Base-by-base conservation (phyloP, 352 stramenopile genomes). In the Pythium biforme region DNA sequence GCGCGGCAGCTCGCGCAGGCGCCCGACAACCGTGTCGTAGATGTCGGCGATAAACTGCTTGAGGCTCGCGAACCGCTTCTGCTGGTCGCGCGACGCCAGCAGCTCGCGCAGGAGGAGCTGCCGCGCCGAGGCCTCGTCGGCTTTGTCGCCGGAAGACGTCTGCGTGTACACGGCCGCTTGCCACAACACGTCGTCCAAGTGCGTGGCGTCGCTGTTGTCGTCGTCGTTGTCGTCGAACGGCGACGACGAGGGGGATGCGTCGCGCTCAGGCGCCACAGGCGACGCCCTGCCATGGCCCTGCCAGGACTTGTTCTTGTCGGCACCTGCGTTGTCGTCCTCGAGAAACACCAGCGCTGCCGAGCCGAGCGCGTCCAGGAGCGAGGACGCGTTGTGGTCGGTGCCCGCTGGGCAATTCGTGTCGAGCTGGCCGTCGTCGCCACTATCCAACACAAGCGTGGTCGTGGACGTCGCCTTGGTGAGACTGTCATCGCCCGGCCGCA, bases 11-110 rank as follows among this genome's bases (percentile, higher is more conserved):
- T 85, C 76, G n/a, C 69, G 64, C 27, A 89, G 39, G 2, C 72
- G 77, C 0, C 79, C 78, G 1, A 89, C 68, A 17, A 91, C 69
- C 1, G 74, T 84, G 51, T 88, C 82, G 67, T 91, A 91, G 2
- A 87, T 77, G 51, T 88, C 77, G 15, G 64, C 70, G 33, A 89
- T 91, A 43, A 89, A 85, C 50, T 89, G 82, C 59, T 89, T 91
- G 23, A 89, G 60, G 47, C 64, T 52, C 0, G 76, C 73, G 19
- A 84, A 41, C 6, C 70, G 53, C 62, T 85, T 88, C 20, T 69
- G 69, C n/a, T 77, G 73, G 10, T 91, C 79, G 29, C 69, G 70
- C 7, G 77, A 80, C 14, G 75, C 46, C 41, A 76, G 37, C 20
- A 76, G 48, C 4, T 72, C 63, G 12, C 46, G 47, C n/a, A 71